A percentile compares a stretch with the other conserved stretches of the same genome.
Evolutionary conservation across 495 filamentous ascomycete species (phyloP).

Genomic region (Chaetomium tenue): DNA sequence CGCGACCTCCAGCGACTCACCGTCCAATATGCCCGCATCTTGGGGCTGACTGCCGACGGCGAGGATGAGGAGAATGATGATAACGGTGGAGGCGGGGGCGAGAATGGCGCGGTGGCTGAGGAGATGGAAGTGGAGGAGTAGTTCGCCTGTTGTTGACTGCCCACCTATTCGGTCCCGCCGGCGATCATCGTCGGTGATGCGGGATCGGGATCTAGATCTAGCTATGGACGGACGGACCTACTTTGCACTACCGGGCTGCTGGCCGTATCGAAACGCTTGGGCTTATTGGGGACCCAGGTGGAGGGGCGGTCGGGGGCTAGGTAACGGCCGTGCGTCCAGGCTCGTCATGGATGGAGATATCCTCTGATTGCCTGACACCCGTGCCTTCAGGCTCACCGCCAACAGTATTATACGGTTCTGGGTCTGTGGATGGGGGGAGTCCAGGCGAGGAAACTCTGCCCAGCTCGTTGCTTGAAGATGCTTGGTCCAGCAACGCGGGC

Average conservation of each 20-base stretch:
- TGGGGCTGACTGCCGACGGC: conserved; percentile 63
- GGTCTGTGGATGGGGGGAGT: no score
- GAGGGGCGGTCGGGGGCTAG: background rate
- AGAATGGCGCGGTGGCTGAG: conserved; percentile 11
- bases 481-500: no score
- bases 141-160: background rate
- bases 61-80: conserved; percentile 29
- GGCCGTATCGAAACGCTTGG: background rate
- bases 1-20: conserved; percentile 87
- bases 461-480: no score
- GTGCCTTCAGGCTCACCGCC: no score
- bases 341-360: background rate
- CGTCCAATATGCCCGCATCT: conserved; percentile 78
- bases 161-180: background rate
- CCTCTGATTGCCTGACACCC: background rate
- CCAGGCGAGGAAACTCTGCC: no score
- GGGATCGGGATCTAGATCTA: background rate
- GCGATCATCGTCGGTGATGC: background rate
- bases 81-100: background rate
- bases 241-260: background rate
- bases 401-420: no score
- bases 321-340: background rate
- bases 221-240: background rate
- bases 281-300: background rate
- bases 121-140: conserved; percentile 32